phyloP scores from a whole-genome alignment of 805 yeast genomes.

The Blastobotrys parvus region DNA sequence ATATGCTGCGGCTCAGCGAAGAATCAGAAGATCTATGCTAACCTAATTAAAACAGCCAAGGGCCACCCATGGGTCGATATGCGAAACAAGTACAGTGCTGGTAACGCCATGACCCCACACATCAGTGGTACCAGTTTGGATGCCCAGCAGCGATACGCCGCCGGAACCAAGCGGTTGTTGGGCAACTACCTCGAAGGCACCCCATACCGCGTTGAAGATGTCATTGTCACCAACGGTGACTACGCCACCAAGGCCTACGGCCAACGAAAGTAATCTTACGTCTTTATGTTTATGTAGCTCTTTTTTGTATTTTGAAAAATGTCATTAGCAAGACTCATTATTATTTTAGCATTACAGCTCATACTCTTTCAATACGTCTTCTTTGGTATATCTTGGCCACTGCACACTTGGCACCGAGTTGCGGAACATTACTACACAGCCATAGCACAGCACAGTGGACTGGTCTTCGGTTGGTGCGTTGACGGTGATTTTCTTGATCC shows the following conservation, averaged over 20 bases:
- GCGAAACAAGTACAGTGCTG: conserved; percentile 58
- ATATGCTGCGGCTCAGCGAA: too few relatives aligned
- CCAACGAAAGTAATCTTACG: conserved; percentile 12
- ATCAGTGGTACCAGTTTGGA: conserved; percentile 72
- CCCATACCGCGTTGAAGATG: conserved; percentile 70
- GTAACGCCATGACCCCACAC: conserved; percentile 83
- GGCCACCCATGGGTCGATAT: conserved; percentile 72
- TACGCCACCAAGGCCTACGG: conserved; percentile 74
- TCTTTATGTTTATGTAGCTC: too few relatives aligned
- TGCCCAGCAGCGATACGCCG: conserved; percentile 68
- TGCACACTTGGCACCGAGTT: conserved; percentile 28
- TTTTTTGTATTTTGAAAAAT: too few relatives aligned
- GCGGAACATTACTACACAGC: conserved; percentile 55
- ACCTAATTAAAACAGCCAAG: too few relatives aligned
- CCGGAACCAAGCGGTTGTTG: conserved; percentile 60
- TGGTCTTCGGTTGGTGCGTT: conserved; percentile 30
- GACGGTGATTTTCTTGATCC: conserved; percentile 63
- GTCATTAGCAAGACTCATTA: too few relatives aligned
- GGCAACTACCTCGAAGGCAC: conserved; percentile 53
- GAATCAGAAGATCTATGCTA: too few relatives aligned
- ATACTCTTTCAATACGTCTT: conserved; percentile 41
- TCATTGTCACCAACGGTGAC: conserved; percentile 62
- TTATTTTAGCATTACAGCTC: conserved; percentile 34
- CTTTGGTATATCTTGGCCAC: conserved; percentile 25
- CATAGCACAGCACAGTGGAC: conserved; percentile 54